Conservation (phyloP, 192 early-diverging fungal genomes). For the Blastocladiella britannica region DNA sequence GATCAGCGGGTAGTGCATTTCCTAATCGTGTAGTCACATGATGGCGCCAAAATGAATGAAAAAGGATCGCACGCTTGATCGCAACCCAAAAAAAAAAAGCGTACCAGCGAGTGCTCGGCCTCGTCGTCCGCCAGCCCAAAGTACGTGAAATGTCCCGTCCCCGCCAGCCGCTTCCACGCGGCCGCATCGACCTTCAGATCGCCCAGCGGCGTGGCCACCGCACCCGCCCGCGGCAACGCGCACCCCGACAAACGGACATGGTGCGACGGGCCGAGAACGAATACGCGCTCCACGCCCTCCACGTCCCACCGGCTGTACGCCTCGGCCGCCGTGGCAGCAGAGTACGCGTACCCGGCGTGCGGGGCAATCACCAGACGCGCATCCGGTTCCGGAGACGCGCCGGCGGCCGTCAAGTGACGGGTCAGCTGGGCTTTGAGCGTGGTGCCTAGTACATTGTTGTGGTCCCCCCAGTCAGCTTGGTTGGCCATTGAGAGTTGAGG, state of each 20-base stretch:
- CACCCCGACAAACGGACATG: slow-evolving; percentile 62
- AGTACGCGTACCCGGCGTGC: slow-evolving; percentile 82
- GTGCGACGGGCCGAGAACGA: slow-evolving; percentile 86
- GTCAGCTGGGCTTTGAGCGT: background rate
- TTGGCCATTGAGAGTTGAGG: background rate
- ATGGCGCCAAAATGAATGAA: background rate
- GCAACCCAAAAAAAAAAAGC: background rate
- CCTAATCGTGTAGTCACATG: background rate
- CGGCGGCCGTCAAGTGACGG: no score
- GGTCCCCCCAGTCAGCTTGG: background rate
- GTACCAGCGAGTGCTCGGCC: slow-evolving; percentile 78
- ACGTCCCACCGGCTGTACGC: slow-evolving; percentile 58
- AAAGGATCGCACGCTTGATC: background rate
- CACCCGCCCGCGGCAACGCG: slow-evolving; percentile 45
- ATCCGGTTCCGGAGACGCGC: no score
- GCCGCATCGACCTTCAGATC: slow-evolving; percentile 47
- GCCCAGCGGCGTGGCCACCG: slow-evolving; percentile 77
- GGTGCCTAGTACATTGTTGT: background rate
- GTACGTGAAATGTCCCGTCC: background rate
- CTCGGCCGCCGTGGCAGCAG: slow-evolving; percentile 73
- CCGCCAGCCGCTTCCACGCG: slow-evolving; percentile 14
- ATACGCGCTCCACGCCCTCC: slow-evolving; percentile 49
- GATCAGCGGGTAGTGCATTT: background rate
- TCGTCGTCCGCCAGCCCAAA: slow-evolving; percentile 40
- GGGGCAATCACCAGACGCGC: background rate